Evolutionary conservation across 2,329 filamentous ascomycete genomes (phyloP).

Genomic region (Colletotrichum aenigma): DNA sequence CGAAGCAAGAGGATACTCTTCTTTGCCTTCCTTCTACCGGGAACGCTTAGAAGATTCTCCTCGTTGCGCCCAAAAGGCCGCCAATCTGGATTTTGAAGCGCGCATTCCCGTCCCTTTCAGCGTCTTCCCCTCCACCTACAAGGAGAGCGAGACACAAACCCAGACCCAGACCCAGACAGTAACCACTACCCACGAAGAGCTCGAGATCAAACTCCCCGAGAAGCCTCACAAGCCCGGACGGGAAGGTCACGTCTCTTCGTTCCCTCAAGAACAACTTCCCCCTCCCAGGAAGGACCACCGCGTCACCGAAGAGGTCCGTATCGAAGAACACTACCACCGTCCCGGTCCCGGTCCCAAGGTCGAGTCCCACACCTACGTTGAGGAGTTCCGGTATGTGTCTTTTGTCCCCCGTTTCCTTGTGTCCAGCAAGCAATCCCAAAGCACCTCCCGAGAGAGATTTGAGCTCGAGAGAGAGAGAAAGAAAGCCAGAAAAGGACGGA

Average conservation of each 20-base stretch:
- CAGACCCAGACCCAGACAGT: slow-evolving; percentile 58
- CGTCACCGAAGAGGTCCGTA: slow-evolving; percentile 79
- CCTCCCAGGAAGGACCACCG: slow-evolving; percentile 52
- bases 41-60: slow-evolving; percentile 68
- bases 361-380: slow-evolving; percentile 52
- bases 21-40: slow-evolving; percentile 68
- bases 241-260: slow-evolving; percentile 92
- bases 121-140: slow-evolving; percentile 99
- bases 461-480: not conserved
- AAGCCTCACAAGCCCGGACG: slow-evolving; percentile 81
- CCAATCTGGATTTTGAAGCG: slow-evolving; percentile 99
- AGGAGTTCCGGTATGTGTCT: slow-evolving; percentile 58
- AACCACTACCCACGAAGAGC: slow-evolving; percentile 78
- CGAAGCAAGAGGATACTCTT: slow-evolving; percentile 72
- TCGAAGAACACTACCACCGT: slow-evolving; percentile 77
- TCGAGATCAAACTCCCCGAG: slow-evolving; percentile 75
- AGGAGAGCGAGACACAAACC: slow-evolving; percentile 52
- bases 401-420: not conserved
- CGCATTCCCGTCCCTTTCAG: slow-evolving; percentile 99
- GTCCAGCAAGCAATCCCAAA: not conserved
- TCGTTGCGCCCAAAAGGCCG: slow-evolving; percentile 71
- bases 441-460: not conserved
- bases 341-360: slow-evolving; percentile 67
- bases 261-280: slow-evolving; percentile 56
- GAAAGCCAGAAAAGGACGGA: not conserved